These are phyloP conservation scores for Croton setiger DNA, from an alignment of 441 rosid species.

Conservation along the genomic window DNA sequence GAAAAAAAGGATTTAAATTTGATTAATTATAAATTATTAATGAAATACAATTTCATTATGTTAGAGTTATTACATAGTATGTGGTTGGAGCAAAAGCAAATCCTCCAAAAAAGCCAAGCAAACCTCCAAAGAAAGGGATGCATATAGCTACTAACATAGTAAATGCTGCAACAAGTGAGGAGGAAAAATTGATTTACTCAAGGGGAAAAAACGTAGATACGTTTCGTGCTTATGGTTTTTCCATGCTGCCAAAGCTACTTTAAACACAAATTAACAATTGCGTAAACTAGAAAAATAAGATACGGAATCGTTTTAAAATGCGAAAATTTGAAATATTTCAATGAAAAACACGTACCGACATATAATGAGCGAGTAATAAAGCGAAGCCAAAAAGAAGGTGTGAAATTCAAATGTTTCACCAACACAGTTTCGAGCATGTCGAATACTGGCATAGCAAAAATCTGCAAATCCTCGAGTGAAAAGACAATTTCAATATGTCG, in stretches of 20 bases:
- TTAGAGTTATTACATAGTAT: conserved; percentile 42
- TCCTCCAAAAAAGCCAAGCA: conserved; percentile 88
- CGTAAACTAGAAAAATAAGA: too few relatives aligned
- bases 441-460: conserved; percentile 78
- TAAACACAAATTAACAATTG: too few relatives aligned
- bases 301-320: too few relatives aligned
- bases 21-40: neutral
- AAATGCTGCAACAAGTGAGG: conserved; percentile 39
- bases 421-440: conserved; percentile 74
- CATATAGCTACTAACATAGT: conserved; percentile 66
- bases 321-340: too few relatives aligned
- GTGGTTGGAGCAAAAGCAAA: conserved; percentile 84
- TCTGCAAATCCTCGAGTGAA: too few relatives aligned
- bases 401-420: conserved; percentile 47
- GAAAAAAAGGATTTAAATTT: conserved; percentile 10
- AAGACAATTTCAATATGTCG: too few relatives aligned
- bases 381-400: conserved; percentile 51
- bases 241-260: too few relatives aligned
- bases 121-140: conserved; percentile 75
- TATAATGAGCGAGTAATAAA: conserved; percentile 51
- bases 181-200: neutral
- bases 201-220: too few relatives aligned
- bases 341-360: conserved; percentile 47
- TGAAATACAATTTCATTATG: neutral
- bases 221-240: too few relatives aligned